Conservation (phyloP, 352 stramenopile genomes). For the Pythium scleroteichum region DNA sequence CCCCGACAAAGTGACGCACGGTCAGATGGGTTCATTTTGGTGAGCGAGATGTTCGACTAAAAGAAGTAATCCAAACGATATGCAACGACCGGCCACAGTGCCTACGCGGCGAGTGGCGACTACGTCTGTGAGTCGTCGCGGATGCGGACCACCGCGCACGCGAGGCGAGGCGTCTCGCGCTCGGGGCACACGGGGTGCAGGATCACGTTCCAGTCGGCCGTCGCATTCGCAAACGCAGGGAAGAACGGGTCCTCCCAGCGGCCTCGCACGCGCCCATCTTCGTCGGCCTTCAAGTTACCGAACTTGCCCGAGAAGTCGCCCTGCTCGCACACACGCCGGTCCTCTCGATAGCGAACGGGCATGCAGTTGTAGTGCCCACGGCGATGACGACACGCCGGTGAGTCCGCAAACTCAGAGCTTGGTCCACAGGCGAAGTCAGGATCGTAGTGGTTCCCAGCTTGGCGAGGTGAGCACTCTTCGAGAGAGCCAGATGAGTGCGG, state of each 20-base stretch:
- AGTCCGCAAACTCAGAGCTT: slow-evolving; percentile 42
- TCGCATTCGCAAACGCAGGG: slow-evolving; percentile 41
- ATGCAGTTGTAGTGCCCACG: slow-evolving; percentile 44
- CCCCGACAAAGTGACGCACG: no score
- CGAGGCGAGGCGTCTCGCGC: slow-evolving; percentile 43
- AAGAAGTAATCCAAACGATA: no score
- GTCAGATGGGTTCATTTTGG: no score
- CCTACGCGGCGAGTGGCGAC: no score
- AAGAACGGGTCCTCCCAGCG: slow-evolving; percentile 53
- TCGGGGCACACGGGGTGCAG: slow-evolving; percentile 56
- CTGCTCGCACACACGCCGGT: slow-evolving; percentile 48
- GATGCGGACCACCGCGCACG: slow-evolving; percentile 33
- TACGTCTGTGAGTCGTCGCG: not conserved
- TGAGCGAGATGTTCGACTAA: no score
- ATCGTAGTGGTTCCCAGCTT: slow-evolving; percentile 63
- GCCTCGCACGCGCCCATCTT: slow-evolving; percentile 24
- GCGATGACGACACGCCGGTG: slow-evolving; percentile 28
- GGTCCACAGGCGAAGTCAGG: slow-evolving; percentile 43
- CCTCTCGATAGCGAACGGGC: slow-evolving; percentile 37
- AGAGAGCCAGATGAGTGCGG: slow-evolving; percentile 34
- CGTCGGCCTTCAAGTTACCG: slow-evolving; percentile 35
- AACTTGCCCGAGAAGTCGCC: slow-evolving; percentile 66
- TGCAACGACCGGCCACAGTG: no score
- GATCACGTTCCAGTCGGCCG: slow-evolving; percentile 57
- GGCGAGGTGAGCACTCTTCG: slow-evolving; percentile 41